Evolutionary conservation across 2,329 filamentous ascomycete genomes (phyloP).

Genomic region (Calonectria montana): DNA sequence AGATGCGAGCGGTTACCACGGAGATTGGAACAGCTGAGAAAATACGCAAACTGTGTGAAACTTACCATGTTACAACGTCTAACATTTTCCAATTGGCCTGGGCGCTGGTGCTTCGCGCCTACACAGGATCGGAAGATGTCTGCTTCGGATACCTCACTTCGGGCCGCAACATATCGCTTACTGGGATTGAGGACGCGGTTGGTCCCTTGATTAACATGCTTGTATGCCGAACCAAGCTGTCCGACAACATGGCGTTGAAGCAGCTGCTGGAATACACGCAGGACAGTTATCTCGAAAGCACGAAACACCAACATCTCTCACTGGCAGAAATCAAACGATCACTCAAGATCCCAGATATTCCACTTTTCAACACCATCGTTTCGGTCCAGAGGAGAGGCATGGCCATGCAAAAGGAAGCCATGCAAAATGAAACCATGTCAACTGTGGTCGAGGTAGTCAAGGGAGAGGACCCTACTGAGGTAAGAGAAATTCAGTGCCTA

Average conservation of each 20-base stretch:
- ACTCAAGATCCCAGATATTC: neutral
- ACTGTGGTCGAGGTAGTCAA: neutral
- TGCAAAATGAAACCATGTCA: no score
- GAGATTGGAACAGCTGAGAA: neutral
- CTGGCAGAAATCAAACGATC: neutral
- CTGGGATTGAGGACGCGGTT: conserved; percentile 19
- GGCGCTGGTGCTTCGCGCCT: conserved; percentile 30
- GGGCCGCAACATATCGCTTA: conserved; percentile 19
- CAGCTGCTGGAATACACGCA: conserved; percentile 5
- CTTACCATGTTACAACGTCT: conserved; percentile 20
- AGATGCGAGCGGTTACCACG: conserved; percentile 16
- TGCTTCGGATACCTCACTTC: conserved; percentile 27
- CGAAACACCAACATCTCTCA: conserved; percentile 24
- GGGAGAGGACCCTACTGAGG: neutral
- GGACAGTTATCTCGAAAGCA: conserved; percentile 4
- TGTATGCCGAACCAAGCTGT: neutral
- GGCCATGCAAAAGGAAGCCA: neutral
- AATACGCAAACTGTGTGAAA: conserved; percentile 17
- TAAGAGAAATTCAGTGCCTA: conserved; percentile 12
- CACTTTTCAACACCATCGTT: neutral
- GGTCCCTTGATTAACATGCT: conserved; percentile 18
- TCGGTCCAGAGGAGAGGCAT: neutral
- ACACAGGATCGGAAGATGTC: conserved; percentile 29
- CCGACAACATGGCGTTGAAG: neutral
- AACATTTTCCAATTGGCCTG: conserved; percentile 27